Evolutionary conservation across 805 yeast genomes (phyloP).

Genomic region (Wickerhamiella cacticola): DNA sequence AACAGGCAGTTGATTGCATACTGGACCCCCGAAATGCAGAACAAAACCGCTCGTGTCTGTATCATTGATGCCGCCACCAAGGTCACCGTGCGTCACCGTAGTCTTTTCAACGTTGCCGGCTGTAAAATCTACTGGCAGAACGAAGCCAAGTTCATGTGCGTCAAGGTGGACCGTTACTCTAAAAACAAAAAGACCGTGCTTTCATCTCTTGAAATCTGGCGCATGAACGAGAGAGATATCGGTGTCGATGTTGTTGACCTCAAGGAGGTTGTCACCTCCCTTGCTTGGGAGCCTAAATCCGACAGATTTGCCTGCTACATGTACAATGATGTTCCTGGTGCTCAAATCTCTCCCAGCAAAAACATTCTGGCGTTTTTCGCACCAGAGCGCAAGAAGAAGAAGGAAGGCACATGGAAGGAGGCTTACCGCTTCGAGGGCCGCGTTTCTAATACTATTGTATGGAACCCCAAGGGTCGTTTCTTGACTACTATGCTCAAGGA

Average conservation of each 20-base stretch:
- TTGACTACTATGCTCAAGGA: constrained; percentile 39
- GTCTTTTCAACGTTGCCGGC: constrained; percentile 86
- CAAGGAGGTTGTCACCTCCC: constrained; percentile 73
- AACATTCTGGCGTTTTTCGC: constrained; percentile 72
- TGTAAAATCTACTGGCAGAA: constrained; percentile 92
- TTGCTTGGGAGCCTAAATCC: constrained; percentile 93
- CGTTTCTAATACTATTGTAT: constrained; percentile 57
- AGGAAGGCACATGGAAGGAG: constrained; percentile 45
- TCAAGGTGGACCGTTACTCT: constrained; percentile 93
- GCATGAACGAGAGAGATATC: constrained; percentile 72
- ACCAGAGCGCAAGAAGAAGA: constrained; percentile 49
- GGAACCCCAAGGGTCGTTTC: constrained; percentile 93
- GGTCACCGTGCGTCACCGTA: constrained; percentile 75
- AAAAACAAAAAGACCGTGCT: constrained; percentile 86
- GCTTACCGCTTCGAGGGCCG: constrained; percentile 49
- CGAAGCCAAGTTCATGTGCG: constrained; percentile 71
- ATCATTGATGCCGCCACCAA: constrained; percentile 78
- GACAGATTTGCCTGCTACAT: constrained; percentile 77
- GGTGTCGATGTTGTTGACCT: constrained; percentile 93
- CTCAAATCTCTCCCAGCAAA: constrained; percentile 18
- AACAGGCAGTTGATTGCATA: constrained; percentile 61
- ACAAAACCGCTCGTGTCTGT: constrained; percentile 91
- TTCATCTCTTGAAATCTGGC: constrained; percentile 86
- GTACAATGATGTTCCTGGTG: constrained; percentile 31
- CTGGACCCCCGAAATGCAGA: constrained; percentile 92